Evolutionary conservation across 1,139 yeast species (phyloP).

Genomic region (Yamadazyma buinensis): DNA sequence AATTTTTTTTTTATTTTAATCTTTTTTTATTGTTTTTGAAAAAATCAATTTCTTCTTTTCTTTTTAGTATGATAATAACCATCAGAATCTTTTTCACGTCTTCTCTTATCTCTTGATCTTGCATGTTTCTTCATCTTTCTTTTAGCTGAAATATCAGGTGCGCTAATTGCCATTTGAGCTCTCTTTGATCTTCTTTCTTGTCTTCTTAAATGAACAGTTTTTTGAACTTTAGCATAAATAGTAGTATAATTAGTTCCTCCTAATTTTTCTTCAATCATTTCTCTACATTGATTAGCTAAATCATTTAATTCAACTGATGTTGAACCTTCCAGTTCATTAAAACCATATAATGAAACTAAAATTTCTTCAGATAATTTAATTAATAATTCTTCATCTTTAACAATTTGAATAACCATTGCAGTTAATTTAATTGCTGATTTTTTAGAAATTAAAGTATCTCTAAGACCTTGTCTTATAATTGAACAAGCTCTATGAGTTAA

Average conservation of each 20-base stretch:
- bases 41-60: conserved; percentile 23
- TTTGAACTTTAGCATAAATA: conserved; percentile 61
- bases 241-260: conserved; percentile 73
- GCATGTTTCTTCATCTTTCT: conserved; percentile 75
- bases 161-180: conserved; percentile 70
- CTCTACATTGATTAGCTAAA: conserved; percentile 65
- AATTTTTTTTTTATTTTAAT: too few species aligned
- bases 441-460: conserved; percentile 56
- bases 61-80: conserved; percentile 71
- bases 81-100: conserved; percentile 67
- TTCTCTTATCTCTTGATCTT: conserved; percentile 72
- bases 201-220: conserved; percentile 57
- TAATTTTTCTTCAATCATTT: conserved; percentile 61
- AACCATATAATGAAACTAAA: conserved; percentile 58
- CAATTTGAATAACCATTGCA: conserved; percentile 54
- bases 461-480: conserved; percentile 60
- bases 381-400: conserved; percentile 35
- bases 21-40: too few species aligned
- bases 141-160: conserved; percentile 79
- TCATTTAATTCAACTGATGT: conserved; percentile 52
- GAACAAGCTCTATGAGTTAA: conserved; percentile 58
- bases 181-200: conserved; percentile 73
- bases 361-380: conserved; percentile 40
- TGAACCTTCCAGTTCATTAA: conserved; percentile 43
- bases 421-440: conserved; percentile 59